Evolutionary conservation across 2,329 filamentous ascomycete genomes (phyloP), one percentile per base, ranked within the genome.

Genomic region (Sarocladiaceae sp.): DNA sequence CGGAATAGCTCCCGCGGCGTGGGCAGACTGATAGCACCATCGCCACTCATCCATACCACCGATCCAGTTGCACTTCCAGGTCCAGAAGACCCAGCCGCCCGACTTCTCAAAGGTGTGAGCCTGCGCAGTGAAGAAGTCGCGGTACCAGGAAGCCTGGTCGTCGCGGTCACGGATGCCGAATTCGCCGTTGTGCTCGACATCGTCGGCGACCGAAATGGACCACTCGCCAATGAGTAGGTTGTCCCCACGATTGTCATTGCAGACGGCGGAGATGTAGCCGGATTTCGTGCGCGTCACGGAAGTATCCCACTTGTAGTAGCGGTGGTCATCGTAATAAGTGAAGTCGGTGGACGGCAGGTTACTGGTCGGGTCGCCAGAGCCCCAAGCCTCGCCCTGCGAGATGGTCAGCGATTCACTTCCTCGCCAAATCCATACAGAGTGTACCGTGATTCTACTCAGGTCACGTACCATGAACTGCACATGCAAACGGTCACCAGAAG

Each of bases 71-170:
- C 57, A 59, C 59, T 80, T 82, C 78, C 77, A 82, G 1, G 68
- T 68, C 78, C 78, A 82, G 53, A 79, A 82, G 3, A 76, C 57
- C 76, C 75, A 81, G 0, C 76, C 76, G 6, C 64, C 62, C 13
- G 65, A 59, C 45, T 66, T 66, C 60, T 82, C 78, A 52, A 78
- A 82, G 0, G 69, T 60, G 34, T 68, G 63, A 0, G 72, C 66
- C 58, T 81, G 77, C 0, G 76, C 76, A 0, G 72, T 70, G 58
- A 76, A 82, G 67, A 71, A 82, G 34, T 67, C 59, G 37, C 51
- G 59, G 56, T 82, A 82, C 57, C 79, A 83, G 2, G 56, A 61
- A 44, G 58, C 54, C 45, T 74, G 65, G 18, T 53, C 51, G 3
- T 37, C 19, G 18, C 26, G 55, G 52, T 44, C 53, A 55, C 9